Base-by-base conservation (phyloP, 331 rosid genomes). In the Pyracantha coccinea region DNA sequence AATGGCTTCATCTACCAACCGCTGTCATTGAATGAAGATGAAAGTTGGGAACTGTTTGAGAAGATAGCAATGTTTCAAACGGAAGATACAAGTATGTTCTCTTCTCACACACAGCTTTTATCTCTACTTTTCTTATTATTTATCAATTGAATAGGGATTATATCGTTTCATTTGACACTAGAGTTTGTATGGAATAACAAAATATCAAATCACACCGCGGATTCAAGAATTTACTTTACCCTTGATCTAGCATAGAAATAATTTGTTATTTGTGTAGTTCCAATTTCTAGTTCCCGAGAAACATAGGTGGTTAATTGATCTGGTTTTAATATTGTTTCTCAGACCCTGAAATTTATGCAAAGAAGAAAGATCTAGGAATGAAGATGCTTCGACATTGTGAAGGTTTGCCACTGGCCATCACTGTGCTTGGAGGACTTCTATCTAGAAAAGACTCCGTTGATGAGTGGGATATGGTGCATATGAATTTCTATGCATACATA, bases 321-420 rank as follows among this genome's bases (percentile, higher is more conserved):
- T 61, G 66, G 1, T 61, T 14, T 15, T 25, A 25, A 4, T 27
- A 27, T 24, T 60, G 2, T 25, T 61, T 27, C 1, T 61, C 66
- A 61, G 66, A 27, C 20, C 20, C 2, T 61, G 7, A 27, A 14
- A 3, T 61, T 61, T 24, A 25, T 61, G 35, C 15, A 28, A 15
- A 61, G 0, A 61, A 61, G 66, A 61, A 61, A 27, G 66, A 61
- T 1, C 41, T 61, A 69, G 74, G 63, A 15, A 27, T 0, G 8
- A 0, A 45, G 35, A 69, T 69, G 23, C 24, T 28, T 44, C 55
- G 20, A 52, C 4, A 11, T 21, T 50, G 62, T 8, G 45, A 2
- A 29, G 74, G 74, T 50, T 69, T 69, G 21, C 63, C 74, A 50
- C 7, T 69, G 0, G 73, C 73, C 19, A 69, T 69, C 35, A 69